A percentile compares a stretch with the other conserved stretches of the same genome.
phyloP scores from a whole-genome alignment of 2,329 filamentous ascomycete species.

The Aspergillus pseudotamarii region DNA sequence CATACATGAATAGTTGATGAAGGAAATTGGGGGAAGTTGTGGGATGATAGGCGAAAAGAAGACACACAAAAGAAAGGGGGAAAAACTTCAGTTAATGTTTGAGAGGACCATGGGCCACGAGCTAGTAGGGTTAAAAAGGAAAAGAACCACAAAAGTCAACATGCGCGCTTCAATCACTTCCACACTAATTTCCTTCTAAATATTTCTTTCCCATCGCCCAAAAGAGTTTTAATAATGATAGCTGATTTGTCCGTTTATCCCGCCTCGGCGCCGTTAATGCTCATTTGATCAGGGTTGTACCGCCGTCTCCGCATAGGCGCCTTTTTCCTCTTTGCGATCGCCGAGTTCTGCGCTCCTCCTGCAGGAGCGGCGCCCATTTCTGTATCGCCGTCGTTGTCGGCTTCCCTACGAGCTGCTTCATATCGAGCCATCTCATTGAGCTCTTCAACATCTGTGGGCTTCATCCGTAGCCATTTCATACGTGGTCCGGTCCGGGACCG shows the following conservation, averaged over 20 bases:
- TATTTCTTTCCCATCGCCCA: conserved; percentile 5
- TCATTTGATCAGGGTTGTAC: conserved; percentile 36
- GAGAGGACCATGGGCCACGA: conserved; percentile 3
- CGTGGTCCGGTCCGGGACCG: conserved; percentile 84
- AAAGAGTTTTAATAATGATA: conserved; percentile 11
- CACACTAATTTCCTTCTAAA: conserved; percentile 6
- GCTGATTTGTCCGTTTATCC: conserved; percentile 6
- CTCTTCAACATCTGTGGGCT: conserved; percentile 77
- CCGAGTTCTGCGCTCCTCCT: conserved; percentile 38
- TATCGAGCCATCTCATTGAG: conserved; percentile 69
- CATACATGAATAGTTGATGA: conserved; percentile 10
- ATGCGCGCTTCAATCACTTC: conserved; percentile 4
- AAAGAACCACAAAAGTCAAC: conserved; percentile 5
- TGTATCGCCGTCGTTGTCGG: conserved; percentile 41
- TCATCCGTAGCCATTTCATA: conserved; percentile 94
- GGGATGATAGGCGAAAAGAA: background rate
- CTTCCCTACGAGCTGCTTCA: conserved; percentile 37
- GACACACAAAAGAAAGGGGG: background rate
- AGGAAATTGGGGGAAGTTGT: background rate
- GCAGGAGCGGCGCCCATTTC: conserved; percentile 35
- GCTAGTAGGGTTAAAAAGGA: conserved; percentile 14
- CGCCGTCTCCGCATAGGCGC: conserved; percentile 46
- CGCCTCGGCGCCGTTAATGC: conserved; percentile 35
- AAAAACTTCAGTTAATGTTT: conserved; percentile 6
- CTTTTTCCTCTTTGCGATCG: conserved; percentile 46